A percentile compares a stretch with the other conserved stretches of the same genome.
These are phyloP conservation scores for Mrakia blollopis DNA, from an alignment of 768 basidiomycete species.

Conservation along the genomic window DNA sequence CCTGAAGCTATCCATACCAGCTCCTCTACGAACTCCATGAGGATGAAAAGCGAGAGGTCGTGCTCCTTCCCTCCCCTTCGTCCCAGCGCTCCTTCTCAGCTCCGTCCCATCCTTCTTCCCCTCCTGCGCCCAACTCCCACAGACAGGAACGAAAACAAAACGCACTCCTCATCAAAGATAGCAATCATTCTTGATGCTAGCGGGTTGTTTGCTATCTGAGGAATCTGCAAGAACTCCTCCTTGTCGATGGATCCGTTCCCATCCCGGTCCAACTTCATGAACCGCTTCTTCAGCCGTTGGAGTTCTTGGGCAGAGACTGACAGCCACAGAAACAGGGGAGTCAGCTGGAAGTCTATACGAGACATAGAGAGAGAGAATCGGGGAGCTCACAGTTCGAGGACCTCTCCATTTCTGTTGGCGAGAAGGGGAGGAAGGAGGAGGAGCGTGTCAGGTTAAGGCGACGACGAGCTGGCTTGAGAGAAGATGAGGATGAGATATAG, in stretches of 20 bases:
- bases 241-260: slow-evolving; percentile 97
- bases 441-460: background rate
- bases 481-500: background rate
- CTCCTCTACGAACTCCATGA: background rate
- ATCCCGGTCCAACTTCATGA: slow-evolving; percentile 99
- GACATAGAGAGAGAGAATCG: background rate
- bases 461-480: background rate
- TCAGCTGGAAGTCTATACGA: background rate
- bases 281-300: slow-evolving; percentile 93
- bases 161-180: slow-evolving; percentile 98
- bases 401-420: slow-evolving; percentile 77
- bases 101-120: background rate
- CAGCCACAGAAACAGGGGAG: background rate
- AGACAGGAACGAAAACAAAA: slow-evolving; percentile 34
- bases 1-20: background rate
- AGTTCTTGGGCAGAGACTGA: slow-evolving; percentile 93
- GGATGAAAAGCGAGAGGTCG: background rate
- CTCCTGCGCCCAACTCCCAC: no score
- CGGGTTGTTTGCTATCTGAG: slow-evolving; percentile 96
- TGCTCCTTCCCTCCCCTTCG: no score
- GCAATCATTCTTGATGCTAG: slow-evolving; percentile 97
- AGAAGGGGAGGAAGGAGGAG: slow-evolving; percentile 48
- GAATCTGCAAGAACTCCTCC: slow-evolving; percentile 97
- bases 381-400: slow-evolving; percentile 87
- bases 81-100: background rate